Base-by-base conservation (phyloP, 441 rosid genomes). In the Arabidopsis hybrid region DNA sequence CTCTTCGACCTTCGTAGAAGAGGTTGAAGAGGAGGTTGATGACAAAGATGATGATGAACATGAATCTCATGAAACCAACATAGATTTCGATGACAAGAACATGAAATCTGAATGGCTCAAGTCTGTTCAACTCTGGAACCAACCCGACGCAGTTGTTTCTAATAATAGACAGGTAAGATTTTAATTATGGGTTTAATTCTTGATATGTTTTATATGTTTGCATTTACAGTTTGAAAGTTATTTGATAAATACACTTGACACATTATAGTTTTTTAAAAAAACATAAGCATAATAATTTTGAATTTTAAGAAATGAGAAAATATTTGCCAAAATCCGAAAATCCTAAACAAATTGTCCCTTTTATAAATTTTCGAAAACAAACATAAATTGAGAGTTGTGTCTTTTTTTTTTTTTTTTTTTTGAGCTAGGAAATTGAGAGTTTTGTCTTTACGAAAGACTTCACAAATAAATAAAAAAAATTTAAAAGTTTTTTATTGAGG, bases 91-190 rank as follows among this genome's bases (percentile, higher is more conserved):
- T 14, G 77, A 67, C 26, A 81, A 74, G 50, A 79, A 69, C 51
- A 79, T 55, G 72, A 78, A 92, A 78, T 88, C 96, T 7, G 99
- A 95, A 39, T 95, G 99, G 99, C 99, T 95, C 72, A 90, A 89
- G 79, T 95, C 96, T 87, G 99, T 90, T 56, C 97, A 89, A 74
- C 83, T 92, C 34, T 95, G 99, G 97, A 90, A 89, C 78, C 94
- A 86, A 78, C 79, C 85, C 9, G 92, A 84, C 79, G 80, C 83
- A 64, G 65, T 79, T 11, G 51, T 57, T 8, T 9, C 72, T 7
- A 86, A 84, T 7, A 86, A 84, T 49, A 83, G 80, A 53, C 17
- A 6, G 43, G 71, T 69, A 82, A 73, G 86, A 74, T 63, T 79
- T 67, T 69, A 77, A 55, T 59, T 46, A 80, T 49, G 79, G 76